Conservation (phyloP, 495 filamentous ascomycete genomes). For the Pseudotulostoma volvatum region DNA sequence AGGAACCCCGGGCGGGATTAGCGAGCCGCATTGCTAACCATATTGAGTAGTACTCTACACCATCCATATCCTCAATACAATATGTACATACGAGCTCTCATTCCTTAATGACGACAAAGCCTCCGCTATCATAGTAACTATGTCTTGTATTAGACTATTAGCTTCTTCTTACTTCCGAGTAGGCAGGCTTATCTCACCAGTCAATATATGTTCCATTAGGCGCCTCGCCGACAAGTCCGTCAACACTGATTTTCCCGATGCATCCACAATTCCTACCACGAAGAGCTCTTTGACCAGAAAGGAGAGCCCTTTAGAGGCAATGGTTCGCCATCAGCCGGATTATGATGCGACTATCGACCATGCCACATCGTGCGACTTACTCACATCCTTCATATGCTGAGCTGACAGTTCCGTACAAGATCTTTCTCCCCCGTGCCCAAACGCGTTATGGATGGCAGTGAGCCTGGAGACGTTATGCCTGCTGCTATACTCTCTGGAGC, state of each 20-base stretch:
- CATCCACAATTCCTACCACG: conserved; percentile 19
- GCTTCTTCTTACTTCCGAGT: conserved; percentile 22
- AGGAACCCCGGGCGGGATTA: too few species aligned
- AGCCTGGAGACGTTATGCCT: conserved; percentile 54
- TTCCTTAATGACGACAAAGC: too few species aligned
- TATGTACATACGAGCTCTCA: too few species aligned
- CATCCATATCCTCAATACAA: too few species aligned
- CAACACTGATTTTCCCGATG: conserved; percentile 27
- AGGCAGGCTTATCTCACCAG: conserved; percentile 15
- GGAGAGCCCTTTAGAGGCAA: conserved; percentile 33
- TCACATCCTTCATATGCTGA: conserved; percentile 7
- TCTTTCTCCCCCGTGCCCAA: conserved; percentile 80
- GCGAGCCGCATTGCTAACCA: too few species aligned
- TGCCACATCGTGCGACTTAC: conserved; percentile 55
- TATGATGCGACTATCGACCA: conserved; percentile 65
- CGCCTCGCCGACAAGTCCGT: conserved; percentile 13
- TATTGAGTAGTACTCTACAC: too few species aligned
- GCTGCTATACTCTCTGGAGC: conserved; percentile 84
- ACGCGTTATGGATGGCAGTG: conserved; percentile 77
- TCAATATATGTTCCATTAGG: conserved; percentile 25
- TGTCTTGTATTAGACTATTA: conserved; percentile 31
- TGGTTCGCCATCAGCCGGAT: conserved; percentile 54
- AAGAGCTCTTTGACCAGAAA: conserved; percentile 35
- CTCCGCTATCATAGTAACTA: too few species aligned
- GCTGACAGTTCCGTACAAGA: conserved; percentile 23